These are phyloP conservation scores for Trichoderma parareesei DNA, from an alignment of 495 filamentous ascomycete genomes.

Conservation along the genomic window DNA sequence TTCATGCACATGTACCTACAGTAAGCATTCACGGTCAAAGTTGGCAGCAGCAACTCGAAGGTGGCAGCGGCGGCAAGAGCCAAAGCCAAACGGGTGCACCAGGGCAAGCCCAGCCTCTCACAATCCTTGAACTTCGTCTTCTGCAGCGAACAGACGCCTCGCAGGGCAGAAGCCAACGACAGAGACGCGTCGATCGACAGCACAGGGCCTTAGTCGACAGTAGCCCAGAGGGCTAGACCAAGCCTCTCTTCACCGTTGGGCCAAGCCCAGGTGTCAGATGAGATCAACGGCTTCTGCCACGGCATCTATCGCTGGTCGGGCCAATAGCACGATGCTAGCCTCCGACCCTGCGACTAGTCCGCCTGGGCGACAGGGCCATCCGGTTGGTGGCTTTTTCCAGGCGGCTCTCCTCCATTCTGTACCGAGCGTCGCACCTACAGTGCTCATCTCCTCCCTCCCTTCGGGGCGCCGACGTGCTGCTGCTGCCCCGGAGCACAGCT, in stretches of 20 bases:
- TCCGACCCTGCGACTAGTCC: neutral
- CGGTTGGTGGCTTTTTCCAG: slow-evolving; percentile 8
- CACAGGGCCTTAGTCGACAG: neutral
- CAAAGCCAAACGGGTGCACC: slow-evolving; percentile 4
- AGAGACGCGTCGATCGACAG: neutral
- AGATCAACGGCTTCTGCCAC: too few species aligned
- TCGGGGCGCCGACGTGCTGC: neutral
- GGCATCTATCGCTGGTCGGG: neutral
- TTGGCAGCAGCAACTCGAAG: neutral
- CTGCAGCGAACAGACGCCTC: neutral
- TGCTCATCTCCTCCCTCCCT: neutral
- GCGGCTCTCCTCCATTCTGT: neutral
- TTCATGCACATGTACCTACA: too few species aligned
- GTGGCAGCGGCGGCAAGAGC: slow-evolving; percentile 1
- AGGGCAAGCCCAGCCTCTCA: neutral
- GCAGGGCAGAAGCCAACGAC: neutral
- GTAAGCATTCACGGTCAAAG: too few species aligned
- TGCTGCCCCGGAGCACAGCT: neutral
- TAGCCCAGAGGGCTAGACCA: neutral
- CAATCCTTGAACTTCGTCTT: neutral
- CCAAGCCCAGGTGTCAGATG: neutral
- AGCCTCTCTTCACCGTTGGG: neutral
- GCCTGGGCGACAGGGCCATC: neutral
- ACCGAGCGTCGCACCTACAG: neutral
- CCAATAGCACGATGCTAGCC: neutral